A percentile compares a stretch with the other conserved stretches of the same genome.
phyloP scores from a whole-genome alignment of 768 basidiomycete genomes.

The Hericium rajendrae region DNA sequence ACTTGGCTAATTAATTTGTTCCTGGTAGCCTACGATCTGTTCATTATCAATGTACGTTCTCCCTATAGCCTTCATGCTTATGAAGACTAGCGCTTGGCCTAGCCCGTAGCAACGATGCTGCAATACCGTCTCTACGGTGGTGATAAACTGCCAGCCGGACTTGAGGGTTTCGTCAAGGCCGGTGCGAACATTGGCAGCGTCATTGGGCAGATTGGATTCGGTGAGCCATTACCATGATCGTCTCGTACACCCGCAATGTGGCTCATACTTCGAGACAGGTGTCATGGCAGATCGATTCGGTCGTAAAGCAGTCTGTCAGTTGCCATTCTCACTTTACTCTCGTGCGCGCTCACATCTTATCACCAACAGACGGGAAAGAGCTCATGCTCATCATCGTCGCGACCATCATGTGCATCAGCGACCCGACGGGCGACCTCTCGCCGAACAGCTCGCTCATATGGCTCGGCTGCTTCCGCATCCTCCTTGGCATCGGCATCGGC shows the following conservation, averaged over 20 bases:
- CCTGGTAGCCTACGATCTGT: constrained; percentile 52
- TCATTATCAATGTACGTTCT: constrained; percentile 49
- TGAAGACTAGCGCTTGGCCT: not conserved
- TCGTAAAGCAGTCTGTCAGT: constrained; percentile 55
- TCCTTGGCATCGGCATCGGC: constrained; percentile 71
- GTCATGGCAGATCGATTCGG: constrained; percentile 60
- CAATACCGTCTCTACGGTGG: constrained; percentile 56
- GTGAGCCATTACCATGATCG: constrained; percentile 20
- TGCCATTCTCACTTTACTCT: not conserved
- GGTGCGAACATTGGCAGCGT: constrained; percentile 65
- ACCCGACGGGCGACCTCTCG: constrained; percentile 48
- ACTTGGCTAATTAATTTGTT: not conserved
- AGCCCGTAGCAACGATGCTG: constrained; percentile 62
- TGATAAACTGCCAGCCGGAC: constrained; percentile 36
- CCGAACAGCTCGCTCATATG: constrained; percentile 49
- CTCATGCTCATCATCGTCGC: constrained; percentile 74
- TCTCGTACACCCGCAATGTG: not conserved
- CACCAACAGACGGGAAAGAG: constrained; percentile 54
- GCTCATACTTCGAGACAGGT: constrained; percentile 24
- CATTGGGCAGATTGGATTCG: constrained; percentile 58
- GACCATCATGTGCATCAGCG: constrained; percentile 59
- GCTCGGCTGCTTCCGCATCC: constrained; percentile 54
- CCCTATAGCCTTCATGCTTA: not conserved
- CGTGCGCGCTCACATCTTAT: not conserved
- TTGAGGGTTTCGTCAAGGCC: constrained; percentile 58